phyloP scores from a whole-genome alignment of 495 filamentous ascomycete species.

The Zalerion maritima region DNA sequence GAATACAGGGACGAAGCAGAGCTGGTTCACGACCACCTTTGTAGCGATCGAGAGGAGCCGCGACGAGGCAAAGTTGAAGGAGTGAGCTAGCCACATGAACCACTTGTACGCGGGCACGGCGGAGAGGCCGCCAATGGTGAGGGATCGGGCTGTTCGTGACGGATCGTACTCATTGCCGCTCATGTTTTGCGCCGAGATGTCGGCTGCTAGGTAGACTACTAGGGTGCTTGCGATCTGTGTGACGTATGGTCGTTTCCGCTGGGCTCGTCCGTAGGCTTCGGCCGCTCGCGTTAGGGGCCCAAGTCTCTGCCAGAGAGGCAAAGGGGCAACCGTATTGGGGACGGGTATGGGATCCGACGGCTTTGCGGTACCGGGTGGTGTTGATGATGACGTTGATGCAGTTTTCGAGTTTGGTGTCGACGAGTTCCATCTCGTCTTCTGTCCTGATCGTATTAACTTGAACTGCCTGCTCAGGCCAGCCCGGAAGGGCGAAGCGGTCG shows the following conservation, averaged over 20 bases:
- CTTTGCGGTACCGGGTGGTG: slow-evolving; percentile 10
- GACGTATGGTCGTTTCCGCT: slow-evolving; percentile 52
- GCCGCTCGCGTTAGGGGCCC: slow-evolving; percentile 46
- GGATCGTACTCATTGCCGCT: slow-evolving; percentile 51
- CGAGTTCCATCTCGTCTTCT: too few relatives aligned
- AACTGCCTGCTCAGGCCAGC: slow-evolving; percentile 3
- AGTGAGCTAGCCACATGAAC: slow-evolving; percentile 66
- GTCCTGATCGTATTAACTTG: too few relatives aligned
- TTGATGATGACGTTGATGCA: slow-evolving; percentile 4
- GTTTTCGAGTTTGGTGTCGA: slow-evolving; percentile 4
- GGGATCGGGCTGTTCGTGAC: slow-evolving; percentile 49
- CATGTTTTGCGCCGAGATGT: slow-evolving; percentile 62
- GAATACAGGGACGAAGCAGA: slow-evolving; percentile 72
- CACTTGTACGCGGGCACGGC: slow-evolving; percentile 72
- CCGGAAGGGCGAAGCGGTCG: slow-evolving; percentile 1
- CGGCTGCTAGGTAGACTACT: slow-evolving; percentile 65
- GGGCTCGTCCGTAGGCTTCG: slow-evolving; percentile 54
- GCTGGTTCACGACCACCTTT: slow-evolving; percentile 72
- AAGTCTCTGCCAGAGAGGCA: slow-evolving; percentile 36
- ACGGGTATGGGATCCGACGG: slow-evolving; percentile 24
- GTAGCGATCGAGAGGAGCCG: slow-evolving; percentile 52
- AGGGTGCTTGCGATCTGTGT: slow-evolving; percentile 67
- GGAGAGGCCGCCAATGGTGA: slow-evolving; percentile 55
- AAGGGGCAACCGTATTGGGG: slow-evolving; percentile 27
- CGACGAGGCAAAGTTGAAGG: slow-evolving; percentile 71